A percentile compares a stretch with the other conserved stretches of the same genome.
Conservation (phyloP, 441 rosid genomes). For the Populus trichocarpa region DNA sequence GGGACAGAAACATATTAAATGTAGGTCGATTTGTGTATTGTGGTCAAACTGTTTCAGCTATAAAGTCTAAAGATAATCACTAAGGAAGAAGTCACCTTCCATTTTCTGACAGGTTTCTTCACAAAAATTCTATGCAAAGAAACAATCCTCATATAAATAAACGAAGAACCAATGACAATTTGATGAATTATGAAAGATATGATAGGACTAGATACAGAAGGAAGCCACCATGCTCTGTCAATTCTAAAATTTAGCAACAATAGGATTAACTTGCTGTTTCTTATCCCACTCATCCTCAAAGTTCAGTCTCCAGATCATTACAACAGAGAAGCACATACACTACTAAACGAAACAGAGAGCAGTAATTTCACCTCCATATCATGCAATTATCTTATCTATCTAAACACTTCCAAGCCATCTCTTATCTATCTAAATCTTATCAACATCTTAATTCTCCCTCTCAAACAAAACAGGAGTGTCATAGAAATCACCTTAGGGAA, state of each 20-base stretch:
- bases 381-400: not conserved
- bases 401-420: not conserved
- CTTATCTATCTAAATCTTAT: not conserved
- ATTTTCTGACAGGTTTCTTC: not conserved
- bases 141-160: not conserved
- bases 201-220: not conserved
- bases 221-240: not conserved
- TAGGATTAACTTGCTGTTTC: not conserved
- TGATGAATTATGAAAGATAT: not conserved
- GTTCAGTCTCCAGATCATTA: not conserved
- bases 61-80: not conserved
- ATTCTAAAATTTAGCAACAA: slow-evolving; percentile 1
- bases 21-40: not conserved
- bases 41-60: not conserved
- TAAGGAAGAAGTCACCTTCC: not conserved
- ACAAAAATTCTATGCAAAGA: not conserved
- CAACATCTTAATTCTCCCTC: not conserved
- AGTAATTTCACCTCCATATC: not conserved
- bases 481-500: not conserved
- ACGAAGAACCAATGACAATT: not conserved
- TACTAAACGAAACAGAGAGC: not conserved
- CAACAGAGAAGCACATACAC: not conserved
- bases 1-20: not conserved
- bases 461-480: not conserved
- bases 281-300: not conserved